Base-by-base conservation (phyloP, 2,329 filamentous ascomycete genomes). In the Fusarium poae region DNA sequence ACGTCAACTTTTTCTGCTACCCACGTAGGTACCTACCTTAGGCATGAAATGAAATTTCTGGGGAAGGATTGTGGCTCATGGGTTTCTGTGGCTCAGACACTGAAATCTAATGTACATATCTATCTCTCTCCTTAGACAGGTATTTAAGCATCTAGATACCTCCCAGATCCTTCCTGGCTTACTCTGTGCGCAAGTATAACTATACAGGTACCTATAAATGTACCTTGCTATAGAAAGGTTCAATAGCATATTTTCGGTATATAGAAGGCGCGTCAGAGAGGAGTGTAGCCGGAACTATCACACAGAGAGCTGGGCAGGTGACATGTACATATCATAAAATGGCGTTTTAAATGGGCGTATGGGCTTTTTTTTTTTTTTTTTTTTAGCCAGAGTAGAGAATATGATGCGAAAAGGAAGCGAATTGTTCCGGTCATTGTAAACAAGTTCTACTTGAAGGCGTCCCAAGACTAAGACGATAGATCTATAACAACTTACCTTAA, bases 31-130 rank as follows among this genome's bases (percentile, higher is more conserved):
- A n/a, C n/a, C n/a, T n/a, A n/a, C n/a, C n/a, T n/a, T n/a, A n/a
- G n/a, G n/a, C n/a, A n/a, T n/a, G n/a, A n/a, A n/a, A n/a, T 60
- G 37, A 29, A 62, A 62, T 34, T 67, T 63, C 66, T 70, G 66
- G 66, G 66, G 66, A 62, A 67, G 40, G 45, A 40, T 51, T 60
- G 62, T 65, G 62, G 62, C 60, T 63, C 8, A 8, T 42, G 32
- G 12, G 12, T 9, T 34, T 23, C 18, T 69, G 66, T 69, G 66
- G 66, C 66, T 62, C 43, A 56, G 46, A 50, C 18, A 46, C 50
- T 29, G 27, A 27, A 50, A 56, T 58, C 69, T 27, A 51, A 61
- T 56, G 25, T 51, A 35, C 29, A 6, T 30, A 30, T 5, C 29
- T n/a, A n/a, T n/a, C n/a, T n/a, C n/a, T n/a, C n/a, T n/a, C n/a